These are phyloP conservation scores for Serendipita vermifera DNA, from an alignment of 768 basidiomycete genomes.

Conservation along the genomic window DNA sequence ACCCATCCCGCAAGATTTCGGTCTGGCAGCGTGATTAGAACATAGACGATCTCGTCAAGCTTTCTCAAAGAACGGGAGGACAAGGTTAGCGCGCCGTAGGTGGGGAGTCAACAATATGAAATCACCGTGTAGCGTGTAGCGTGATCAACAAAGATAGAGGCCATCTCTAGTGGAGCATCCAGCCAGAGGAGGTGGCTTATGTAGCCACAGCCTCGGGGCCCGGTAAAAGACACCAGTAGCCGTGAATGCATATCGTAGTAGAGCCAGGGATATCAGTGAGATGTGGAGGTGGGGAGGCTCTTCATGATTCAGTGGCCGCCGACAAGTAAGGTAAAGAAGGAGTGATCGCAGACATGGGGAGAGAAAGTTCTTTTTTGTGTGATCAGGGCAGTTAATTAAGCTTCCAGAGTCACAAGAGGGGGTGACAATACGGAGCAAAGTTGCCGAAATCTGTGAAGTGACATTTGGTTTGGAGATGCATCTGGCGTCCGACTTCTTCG, in stretches of 20 bases:
- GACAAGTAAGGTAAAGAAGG: too few relatives aligned
- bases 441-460: background rate
- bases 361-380: too few relatives aligned
- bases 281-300: too few relatives aligned
- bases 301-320: too few relatives aligned
- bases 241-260: too few relatives aligned
- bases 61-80: background rate
- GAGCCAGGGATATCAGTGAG: too few relatives aligned
- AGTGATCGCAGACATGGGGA: too few relatives aligned
- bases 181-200: background rate
- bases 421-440: conserved; percentile 1
- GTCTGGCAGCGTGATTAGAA: conserved; percentile 6
- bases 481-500: background rate
- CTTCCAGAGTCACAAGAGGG: too few relatives aligned
- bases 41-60: conserved; percentile 1
- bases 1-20: background rate
- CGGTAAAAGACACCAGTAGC: background rate
- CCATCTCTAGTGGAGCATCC: background rate
- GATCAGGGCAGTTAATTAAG: too few relatives aligned
- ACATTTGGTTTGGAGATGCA: background rate
- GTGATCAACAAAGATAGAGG: conserved; percentile 6
- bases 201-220: background rate
- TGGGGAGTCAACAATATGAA: too few relatives aligned
- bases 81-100: too few relatives aligned
- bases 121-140: background rate